Conservation (phyloP, 805 yeast species). For the Jamesozyma rosinii region DNA sequence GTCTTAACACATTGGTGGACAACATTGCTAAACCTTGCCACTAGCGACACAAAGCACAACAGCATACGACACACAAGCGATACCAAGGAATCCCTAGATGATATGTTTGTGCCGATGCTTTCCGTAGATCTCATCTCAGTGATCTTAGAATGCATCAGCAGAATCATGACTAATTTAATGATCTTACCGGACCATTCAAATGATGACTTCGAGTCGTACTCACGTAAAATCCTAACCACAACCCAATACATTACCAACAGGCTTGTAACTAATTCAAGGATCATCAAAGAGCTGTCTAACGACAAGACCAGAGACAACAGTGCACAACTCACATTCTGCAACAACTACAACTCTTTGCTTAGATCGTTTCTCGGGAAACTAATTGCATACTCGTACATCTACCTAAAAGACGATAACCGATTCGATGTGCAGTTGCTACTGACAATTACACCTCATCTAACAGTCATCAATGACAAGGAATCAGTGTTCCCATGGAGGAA, state of each 20-base stretch:
- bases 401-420: conserved; percentile 20
- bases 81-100: neutral
- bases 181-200: conserved; percentile 7
- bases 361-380: conserved; percentile 26
- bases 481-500: conserved; percentile 22
- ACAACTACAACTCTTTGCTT: conserved; percentile 19
- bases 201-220: conserved; percentile 16
- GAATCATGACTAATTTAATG: conserved; percentile 22
- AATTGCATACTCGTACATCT: conserved; percentile 26
- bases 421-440: conserved; percentile 19
- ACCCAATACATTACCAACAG: conserved; percentile 22
- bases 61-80: neutral
- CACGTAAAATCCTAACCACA: conserved; percentile 22
- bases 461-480: conserved; percentile 2
- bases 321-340: conserved; percentile 5
- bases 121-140: conserved; percentile 22
- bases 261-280: conserved; percentile 19
- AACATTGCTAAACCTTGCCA: conserved; percentile 20
- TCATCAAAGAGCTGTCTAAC: conserved; percentile 3
- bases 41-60: conserved; percentile 7
- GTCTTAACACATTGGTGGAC: conserved; percentile 30
- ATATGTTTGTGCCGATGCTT: conserved; percentile 2
- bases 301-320: neutral
- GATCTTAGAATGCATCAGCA: conserved; percentile 28
- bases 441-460: conserved; percentile 8